Evolutionary conservation across 176 grass and related monocot species (phyloP).

Genomic region (Aechmea fasciata): DNA sequence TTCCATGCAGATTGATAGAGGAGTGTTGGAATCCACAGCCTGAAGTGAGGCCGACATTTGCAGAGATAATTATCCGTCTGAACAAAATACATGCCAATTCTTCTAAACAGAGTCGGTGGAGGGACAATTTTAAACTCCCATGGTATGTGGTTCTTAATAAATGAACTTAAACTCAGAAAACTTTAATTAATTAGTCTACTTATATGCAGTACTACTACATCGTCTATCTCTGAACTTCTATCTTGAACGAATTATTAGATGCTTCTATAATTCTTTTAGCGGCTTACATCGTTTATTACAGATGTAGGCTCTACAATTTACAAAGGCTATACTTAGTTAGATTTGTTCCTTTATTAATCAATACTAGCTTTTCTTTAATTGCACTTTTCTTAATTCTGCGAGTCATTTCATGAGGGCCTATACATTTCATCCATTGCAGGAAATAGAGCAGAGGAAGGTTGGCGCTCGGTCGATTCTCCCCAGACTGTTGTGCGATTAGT

Average conservation of each 20-base stretch:
- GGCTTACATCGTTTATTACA: not conserved
- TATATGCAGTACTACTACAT: not conserved
- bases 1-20: conserved; percentile 53
- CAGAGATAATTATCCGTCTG: conserved; percentile 71
- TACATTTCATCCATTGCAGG: not conserved
- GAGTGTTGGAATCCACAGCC: conserved; percentile 76
- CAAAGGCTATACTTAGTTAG: not conserved
- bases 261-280: not conserved
- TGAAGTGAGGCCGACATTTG: conserved; percentile 45
- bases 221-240: not conserved
- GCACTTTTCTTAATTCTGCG: not conserved
- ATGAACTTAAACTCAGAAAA: not conserved
- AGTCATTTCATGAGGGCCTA: not conserved
- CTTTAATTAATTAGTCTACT: not conserved
- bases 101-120: conserved; percentile 57
- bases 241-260: not conserved
- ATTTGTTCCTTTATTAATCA: not conserved
- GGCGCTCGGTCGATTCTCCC: not conserved
- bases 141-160: conserved; percentile 35
- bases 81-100: conserved; percentile 37
- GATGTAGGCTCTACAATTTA: not conserved
- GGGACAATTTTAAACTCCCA: conserved; percentile 66
- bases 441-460: not conserved
- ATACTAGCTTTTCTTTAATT: not conserved
- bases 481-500: not conserved